Percentiles rank a stretch among this genome's conserved stretches.
These are phyloP conservation scores for Scutellaria barbata DNA, from an alignment of 257 asterid species.

Conservation along the genomic window DNA sequence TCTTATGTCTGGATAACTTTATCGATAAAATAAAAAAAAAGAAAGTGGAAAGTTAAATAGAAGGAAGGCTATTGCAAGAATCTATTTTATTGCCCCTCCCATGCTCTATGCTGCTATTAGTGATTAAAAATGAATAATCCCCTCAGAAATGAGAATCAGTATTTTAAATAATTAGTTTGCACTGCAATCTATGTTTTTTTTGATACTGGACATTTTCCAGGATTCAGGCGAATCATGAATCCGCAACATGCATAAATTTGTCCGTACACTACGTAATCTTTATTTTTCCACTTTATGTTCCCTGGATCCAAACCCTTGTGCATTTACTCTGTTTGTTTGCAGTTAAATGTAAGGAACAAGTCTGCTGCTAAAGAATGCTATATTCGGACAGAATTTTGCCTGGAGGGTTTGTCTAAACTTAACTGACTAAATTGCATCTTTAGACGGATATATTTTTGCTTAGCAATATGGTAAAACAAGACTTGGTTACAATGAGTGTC, in stretches of 20 bases:
- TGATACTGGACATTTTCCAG: constrained; percentile 13
- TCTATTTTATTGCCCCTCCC: not conserved
- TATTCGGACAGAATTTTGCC: constrained; percentile 79
- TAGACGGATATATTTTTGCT: constrained; percentile 13
- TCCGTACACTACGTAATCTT: not conserved
- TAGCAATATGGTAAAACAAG: constrained; percentile 23
- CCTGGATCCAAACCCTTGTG: constrained; percentile 29
- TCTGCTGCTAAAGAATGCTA: constrained; percentile 96
- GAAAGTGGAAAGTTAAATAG: constrained; percentile 16
- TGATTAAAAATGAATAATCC: constrained; percentile 1
- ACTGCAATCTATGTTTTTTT: not conserved
- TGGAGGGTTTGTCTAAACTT: constrained; percentile 71
- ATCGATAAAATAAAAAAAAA: not conserved
- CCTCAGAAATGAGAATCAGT: not conserved
- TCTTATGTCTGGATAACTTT: not conserved
- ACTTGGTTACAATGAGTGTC: constrained; percentile 7
- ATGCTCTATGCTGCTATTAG: constrained; percentile 23
- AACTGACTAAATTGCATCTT: constrained; percentile 28
- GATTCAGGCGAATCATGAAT: constrained; percentile 18
- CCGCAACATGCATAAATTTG: constrained; percentile 11
- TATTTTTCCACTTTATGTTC: constrained; percentile 6
- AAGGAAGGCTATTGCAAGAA: not conserved
- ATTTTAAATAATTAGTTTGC: not conserved
- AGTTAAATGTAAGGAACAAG: constrained; percentile 95
- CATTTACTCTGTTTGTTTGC: constrained; percentile 37